Evolutionary conservation across 768 basidiomycete species (phyloP), one percentile per base, ranked within the genome.

Genomic region (Collybia sordida): DNA sequence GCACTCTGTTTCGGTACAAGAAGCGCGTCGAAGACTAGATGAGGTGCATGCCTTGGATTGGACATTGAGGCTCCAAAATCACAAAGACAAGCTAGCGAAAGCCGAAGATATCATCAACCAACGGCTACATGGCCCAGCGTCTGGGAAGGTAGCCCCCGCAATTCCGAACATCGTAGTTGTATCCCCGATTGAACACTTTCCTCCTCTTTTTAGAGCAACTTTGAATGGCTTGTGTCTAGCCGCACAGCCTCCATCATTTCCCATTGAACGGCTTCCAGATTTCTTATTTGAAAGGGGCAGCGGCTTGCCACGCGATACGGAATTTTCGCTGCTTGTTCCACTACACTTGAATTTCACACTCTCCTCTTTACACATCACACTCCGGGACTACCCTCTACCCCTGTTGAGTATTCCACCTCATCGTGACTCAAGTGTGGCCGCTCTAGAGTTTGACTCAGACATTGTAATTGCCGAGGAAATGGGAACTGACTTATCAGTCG

Each of bases 341-440:
- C 67, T 98, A 58, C 87, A 93, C 60, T 64, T 98, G 17, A 75
- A 79, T 28, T 82, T 92, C 66, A 74, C 80, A 1, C 71, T 92
- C 45, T 71, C 77, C 3, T 77, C 82, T n/a, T 67, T 85, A 15
- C 76, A 75, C 41, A 70, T 84, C 38, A 78, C 79, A 3, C 73
- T 95, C 7, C 85, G 95, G 25, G 93, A 96, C 68, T 95, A 96
- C 68, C 92, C 94, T 2, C 68, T 97, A 25, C 93, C 94, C 1
- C 64, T 98, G 45, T 67, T 93, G n/a, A 75, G 85, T 59, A 78
- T 96, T 38, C 87, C 88, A 27, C 61, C 79, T 14, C 69, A 71
- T 50, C 55, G 68, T 1, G 67, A 73, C 22, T 54, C 64, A 17
- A 67, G 58, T 4, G 58, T 66, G 17, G 64, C 78, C 9, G 76